Percentiles rank a stretch among this genome's conserved stretches.
These are phyloP conservation scores for Cercospora sojina DNA, from an alignment of 2,329 filamentous ascomycete genomes.

Conservation along the genomic window DNA sequence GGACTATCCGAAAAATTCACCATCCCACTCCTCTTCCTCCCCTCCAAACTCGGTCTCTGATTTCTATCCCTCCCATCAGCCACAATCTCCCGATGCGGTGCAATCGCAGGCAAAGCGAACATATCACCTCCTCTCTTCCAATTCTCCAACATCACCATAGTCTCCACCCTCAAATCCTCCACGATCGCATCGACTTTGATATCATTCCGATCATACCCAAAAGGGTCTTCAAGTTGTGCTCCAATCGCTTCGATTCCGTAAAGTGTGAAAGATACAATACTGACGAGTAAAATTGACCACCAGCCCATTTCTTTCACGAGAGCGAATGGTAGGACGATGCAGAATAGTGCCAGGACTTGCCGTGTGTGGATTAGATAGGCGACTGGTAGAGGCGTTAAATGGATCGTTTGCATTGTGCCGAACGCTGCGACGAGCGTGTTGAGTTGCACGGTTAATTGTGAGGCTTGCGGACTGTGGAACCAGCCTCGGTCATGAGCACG, in stretches of 20 bases:
- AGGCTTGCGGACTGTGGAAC: constrained; percentile 60
- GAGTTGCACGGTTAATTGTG: constrained; percentile 58
- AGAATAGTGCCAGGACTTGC: constrained; percentile 63
- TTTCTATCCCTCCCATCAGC: constrained; percentile 7
- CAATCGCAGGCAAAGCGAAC: constrained; percentile 22
- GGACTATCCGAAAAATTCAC: neutral
- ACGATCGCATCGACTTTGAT: constrained; percentile 68
- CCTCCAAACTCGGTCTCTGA: constrained; percentile 2
- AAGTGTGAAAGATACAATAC: constrained; percentile 61
- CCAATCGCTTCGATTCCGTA: constrained; percentile 66
- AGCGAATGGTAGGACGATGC: constrained; percentile 61
- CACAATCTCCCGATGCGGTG: constrained; percentile 17
- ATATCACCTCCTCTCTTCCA: constrained; percentile 49
- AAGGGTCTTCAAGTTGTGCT: constrained; percentile 64
- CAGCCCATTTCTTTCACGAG: constrained; percentile 63
- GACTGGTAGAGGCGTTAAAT: constrained; percentile 62
- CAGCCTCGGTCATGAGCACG: constrained; percentile 56
- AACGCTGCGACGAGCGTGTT: constrained; percentile 59
- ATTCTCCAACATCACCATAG: constrained; percentile 58
- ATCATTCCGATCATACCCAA: constrained; percentile 64
- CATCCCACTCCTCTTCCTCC: constrained; percentile 3
- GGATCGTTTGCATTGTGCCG: constrained; percentile 64
- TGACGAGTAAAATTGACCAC: constrained; percentile 61
- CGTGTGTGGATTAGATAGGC: constrained; percentile 65
- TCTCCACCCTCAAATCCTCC: constrained; percentile 59